Evolutionary conservation across 2,329 filamentous ascomycete genomes (phyloP).

Genomic region (Aspergillus thermomutatus): DNA sequence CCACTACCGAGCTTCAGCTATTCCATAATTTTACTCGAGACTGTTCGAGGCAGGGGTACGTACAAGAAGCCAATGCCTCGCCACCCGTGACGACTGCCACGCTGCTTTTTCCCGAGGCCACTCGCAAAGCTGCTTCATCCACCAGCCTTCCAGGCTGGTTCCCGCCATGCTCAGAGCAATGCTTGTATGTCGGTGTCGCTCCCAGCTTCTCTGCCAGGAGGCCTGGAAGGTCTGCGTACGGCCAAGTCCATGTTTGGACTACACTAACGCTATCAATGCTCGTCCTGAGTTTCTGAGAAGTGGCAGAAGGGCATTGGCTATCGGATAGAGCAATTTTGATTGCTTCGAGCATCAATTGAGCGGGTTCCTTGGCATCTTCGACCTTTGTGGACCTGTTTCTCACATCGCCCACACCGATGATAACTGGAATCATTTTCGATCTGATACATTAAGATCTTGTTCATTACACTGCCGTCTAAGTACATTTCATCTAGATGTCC

Average conservation of each 20-base stretch:
- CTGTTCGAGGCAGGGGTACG: slow-evolving; percentile 15
- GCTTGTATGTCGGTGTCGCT: slow-evolving; percentile 46
- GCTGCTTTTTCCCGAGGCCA: slow-evolving; percentile 52
- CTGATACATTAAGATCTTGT: too few species aligned
- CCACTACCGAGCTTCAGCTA: slow-evolving; percentile 40
- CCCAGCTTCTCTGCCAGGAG: slow-evolving; percentile 51
- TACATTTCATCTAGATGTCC: background rate
- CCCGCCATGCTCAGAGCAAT: slow-evolving; percentile 59
- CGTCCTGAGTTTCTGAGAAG: slow-evolving; percentile 36
- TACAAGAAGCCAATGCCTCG: slow-evolving; percentile 59
- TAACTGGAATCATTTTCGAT: slow-evolving; percentile 44
- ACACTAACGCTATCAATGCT: slow-evolving; percentile 58
- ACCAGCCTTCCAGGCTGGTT: slow-evolving; percentile 61
- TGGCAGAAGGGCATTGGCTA: slow-evolving; percentile 31
- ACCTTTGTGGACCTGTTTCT: slow-evolving; percentile 54
- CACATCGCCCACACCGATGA: slow-evolving; percentile 62
- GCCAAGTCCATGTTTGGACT: slow-evolving; percentile 54
- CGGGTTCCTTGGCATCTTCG: slow-evolving; percentile 57
- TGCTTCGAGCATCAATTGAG: slow-evolving; percentile 57
- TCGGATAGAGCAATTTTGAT: slow-evolving; percentile 53
- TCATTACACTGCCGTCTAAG: too few species aligned
- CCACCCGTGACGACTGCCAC: slow-evolving; percentile 61
- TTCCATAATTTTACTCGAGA: background rate
- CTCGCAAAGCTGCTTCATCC: slow-evolving; percentile 60
- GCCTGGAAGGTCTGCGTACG: slow-evolving; percentile 28